phyloP scores from a whole-genome alignment of 148 eudicot species.

The Diospyros lotus region DNA sequence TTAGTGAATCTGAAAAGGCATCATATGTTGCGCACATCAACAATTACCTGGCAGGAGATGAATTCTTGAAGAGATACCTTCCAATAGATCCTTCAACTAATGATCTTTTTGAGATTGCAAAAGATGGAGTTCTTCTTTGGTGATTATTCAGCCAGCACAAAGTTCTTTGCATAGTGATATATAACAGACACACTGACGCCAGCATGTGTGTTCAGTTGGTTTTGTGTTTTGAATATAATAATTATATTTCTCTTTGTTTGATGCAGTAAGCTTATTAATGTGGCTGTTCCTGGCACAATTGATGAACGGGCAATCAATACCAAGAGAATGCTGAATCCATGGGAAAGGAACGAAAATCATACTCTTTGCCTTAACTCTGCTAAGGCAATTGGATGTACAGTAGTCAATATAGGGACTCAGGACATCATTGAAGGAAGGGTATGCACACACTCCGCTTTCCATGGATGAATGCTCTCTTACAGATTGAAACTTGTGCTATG shows the following conservation, averaged over 20 bases:
- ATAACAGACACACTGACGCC: neutral
- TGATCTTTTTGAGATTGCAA: constrained; percentile 90
- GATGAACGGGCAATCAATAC: constrained; percentile 96
- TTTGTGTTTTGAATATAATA: neutral
- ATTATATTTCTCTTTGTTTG: constrained; percentile 6
- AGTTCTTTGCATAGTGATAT: neutral
- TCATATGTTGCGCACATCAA: constrained; percentile 92
- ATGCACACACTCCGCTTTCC: constrained; percentile 15
- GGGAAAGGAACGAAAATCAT: constrained; percentile 99
- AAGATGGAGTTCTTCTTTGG: constrained; percentile 98
- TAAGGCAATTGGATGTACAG: constrained; percentile 97
- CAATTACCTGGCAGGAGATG: constrained; percentile 81
- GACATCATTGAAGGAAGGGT: constrained; percentile 99
- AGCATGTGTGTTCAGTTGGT: neutral
- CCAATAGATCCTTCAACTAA: constrained; percentile 90
- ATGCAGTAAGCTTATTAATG: constrained; percentile 93
- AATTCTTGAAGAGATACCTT: constrained; percentile 72
- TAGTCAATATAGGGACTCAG: constrained; percentile 93
- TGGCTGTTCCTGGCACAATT: constrained; percentile 98
- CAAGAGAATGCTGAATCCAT: constrained; percentile 83
- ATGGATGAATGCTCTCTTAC: constrained; percentile 2
- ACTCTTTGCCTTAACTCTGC: constrained; percentile 96
- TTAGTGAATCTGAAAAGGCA: constrained; percentile 95
- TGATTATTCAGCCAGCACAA: constrained; percentile 27
- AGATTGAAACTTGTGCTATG: neutral